Evolutionary conservation across 768 basidiomycete genomes (phyloP).

Genomic region (Guyanaporus albipodus): DNA sequence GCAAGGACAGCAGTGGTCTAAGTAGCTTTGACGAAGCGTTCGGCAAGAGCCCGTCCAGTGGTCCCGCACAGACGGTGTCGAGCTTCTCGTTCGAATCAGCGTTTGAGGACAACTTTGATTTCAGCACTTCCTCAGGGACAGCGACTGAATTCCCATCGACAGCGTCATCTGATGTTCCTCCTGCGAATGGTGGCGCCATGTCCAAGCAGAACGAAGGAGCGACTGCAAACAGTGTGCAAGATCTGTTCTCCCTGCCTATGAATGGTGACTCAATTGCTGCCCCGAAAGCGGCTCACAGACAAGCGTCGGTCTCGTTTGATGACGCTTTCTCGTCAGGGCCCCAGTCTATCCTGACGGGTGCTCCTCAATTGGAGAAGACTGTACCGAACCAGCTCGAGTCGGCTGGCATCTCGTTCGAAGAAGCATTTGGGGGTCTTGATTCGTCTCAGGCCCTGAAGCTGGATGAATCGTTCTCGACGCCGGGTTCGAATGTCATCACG

Average conservation of each 20-base stretch:
- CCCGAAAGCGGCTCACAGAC: slow-evolving; percentile 14
- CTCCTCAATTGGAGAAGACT: slow-evolving; percentile 16
- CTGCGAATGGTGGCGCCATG: slow-evolving; percentile 27
- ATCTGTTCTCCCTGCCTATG: slow-evolving; percentile 12
- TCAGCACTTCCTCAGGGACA: slow-evolving; percentile 38
- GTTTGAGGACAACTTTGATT: slow-evolving; percentile 68
- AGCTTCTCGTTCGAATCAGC: slow-evolving; percentile 62
- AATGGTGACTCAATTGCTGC: slow-evolving; percentile 8
- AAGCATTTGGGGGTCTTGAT: slow-evolving; percentile 50
- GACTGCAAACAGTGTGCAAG: slow-evolving; percentile 8
- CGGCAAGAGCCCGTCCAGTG: slow-evolving; percentile 45
- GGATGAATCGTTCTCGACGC: slow-evolving; percentile 36
- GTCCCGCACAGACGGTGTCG: slow-evolving; percentile 30
- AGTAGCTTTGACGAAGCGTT: slow-evolving; percentile 77
- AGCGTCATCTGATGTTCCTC: slow-evolving; percentile 16
- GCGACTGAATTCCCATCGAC: slow-evolving; percentile 28
- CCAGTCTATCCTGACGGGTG: slow-evolving; percentile 2
- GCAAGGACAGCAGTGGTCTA: slow-evolving; percentile 28
- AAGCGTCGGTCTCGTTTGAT: slow-evolving; percentile 40
- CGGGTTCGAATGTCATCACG: slow-evolving; percentile 31
- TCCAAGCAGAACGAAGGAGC: slow-evolving; percentile 3
- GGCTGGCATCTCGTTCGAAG: slow-evolving; percentile 44
- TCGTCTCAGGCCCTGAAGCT: slow-evolving; percentile 39
- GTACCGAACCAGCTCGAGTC: slow-evolving; percentile 5
- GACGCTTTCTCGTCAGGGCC: slow-evolving; percentile 41